Base-by-base conservation (phyloP, 176 grass and related monocot genomes). In the Ensete ventricosum region DNA sequence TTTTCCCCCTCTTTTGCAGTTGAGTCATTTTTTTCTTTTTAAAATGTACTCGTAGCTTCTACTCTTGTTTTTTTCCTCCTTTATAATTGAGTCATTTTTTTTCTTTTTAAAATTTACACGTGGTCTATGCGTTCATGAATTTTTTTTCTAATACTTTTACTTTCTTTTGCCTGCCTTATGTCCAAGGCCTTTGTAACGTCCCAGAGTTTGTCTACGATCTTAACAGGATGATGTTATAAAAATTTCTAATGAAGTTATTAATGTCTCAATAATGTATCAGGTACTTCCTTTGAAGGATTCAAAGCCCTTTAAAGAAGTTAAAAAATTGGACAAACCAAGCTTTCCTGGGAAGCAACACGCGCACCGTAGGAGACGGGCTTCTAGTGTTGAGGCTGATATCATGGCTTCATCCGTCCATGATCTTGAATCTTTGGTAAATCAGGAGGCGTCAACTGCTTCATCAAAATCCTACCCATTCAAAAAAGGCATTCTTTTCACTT, bases 361-460 rank as follows among this genome's bases (percentile, higher is more conserved):
- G 72, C 72, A 57, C 27, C 60, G 52, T 19, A 77, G 58, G 34
- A 64, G 55, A 52, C 12, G 21, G 65, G 8, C 58, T 77, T 52
- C 75, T 53, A 65, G 43, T 52, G 60, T 17, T 9, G 75, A 77
- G 16, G 59, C 75, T 65, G 75, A 77, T 52, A 77, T 77, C 27
- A 23, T 26, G 20, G 75, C 43, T 8, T 64, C 75, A 77, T 77
- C 75, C 26, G 20, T n/a, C 59, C 53, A 65, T 64, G 49, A 53
- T 64, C 49, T n/a, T 34, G 27, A 53, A 24, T 77, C 58, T 24
- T 77, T 64, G 22, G 20, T 49, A 64, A 77, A 65, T 48, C 59
- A 77, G 34, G 75, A 77, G 43, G 75, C 60, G 26, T 27, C 60
- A 53, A 65, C 75, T 64, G n/a, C 59, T 6, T 65, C 75, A 77